Evolutionary conservation across 2,329 filamentous ascomycete genomes (phyloP).

Genomic region (Colletotrichum euphorbiae): DNA sequence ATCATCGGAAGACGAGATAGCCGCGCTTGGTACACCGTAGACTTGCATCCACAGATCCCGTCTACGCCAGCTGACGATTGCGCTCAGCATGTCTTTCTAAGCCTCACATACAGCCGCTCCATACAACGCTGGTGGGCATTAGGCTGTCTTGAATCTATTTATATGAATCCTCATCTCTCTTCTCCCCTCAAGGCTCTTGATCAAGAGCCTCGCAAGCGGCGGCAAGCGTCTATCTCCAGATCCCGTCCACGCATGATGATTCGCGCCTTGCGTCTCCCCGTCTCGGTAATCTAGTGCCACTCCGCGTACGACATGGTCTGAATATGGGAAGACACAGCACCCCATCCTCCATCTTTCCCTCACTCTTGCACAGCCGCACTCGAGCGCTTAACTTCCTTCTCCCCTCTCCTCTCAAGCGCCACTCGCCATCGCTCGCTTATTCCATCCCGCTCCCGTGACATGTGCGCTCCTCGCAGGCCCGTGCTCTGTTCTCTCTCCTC

Average conservation of each 20-base stretch:
- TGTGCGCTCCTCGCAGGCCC: neutral
- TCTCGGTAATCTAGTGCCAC: conserved; percentile 6
- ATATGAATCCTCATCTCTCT: neutral
- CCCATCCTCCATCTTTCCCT: neutral
- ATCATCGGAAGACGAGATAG: conserved; percentile 9
- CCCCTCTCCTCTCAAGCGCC: conserved; percentile 18
- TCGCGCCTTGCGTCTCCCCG: conserved; percentile 6
- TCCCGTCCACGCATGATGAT: conserved; percentile 1
- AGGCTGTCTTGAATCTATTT: neutral
- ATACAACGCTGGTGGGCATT: conserved; percentile 2
- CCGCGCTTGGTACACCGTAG: conserved; percentile 9
- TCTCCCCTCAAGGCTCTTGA: neutral
- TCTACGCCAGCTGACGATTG: neutral
- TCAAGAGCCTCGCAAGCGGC: neutral
- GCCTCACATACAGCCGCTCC: conserved; percentile 9
- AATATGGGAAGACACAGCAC: neutral
- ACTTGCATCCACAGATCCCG: neutral
- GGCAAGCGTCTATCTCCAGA: neutral
- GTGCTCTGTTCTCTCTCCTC: no score
- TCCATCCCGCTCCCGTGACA: conserved; percentile 5
- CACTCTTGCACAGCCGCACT: conserved; percentile 36
- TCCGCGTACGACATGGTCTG: neutral
- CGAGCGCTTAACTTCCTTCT: conserved; percentile 23
- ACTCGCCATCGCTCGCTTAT: neutral
- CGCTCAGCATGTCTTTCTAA: neutral